Percentiles rank a stretch among this genome's conserved stretches.
Conservation (phyloP, 108 stramenopile species). For the Phaeodactylum tricornutum region DNA sequence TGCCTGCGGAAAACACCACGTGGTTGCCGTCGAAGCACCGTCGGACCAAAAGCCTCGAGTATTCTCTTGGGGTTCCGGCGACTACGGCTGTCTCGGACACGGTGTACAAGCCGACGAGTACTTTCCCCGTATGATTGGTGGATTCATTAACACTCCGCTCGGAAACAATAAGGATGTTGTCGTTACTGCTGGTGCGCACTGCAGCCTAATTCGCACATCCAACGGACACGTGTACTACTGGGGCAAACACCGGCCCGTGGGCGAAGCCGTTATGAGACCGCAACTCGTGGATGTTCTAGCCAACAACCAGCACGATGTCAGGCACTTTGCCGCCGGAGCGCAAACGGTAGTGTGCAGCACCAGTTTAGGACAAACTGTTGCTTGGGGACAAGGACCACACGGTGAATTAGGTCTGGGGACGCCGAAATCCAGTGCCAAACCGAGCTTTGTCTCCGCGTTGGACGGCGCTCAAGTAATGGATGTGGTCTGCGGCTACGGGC, state of each 20-base stretch:
- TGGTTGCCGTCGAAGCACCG: slow-evolving; percentile 69
- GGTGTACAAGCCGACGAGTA: slow-evolving; percentile 76
- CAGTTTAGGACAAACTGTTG: slow-evolving; percentile 59
- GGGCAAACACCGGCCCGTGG: slow-evolving; percentile 59
- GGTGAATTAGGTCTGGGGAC: slow-evolving; percentile 72
- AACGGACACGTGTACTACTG: slow-evolving; percentile 83
- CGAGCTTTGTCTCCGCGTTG: slow-evolving; percentile 63
- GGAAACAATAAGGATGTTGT: slow-evolving; percentile 25
- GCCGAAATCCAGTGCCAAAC: slow-evolving; percentile 62
- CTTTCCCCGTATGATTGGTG: slow-evolving; percentile 49
- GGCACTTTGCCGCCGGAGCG: slow-evolving; percentile 45
- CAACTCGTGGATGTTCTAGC: slow-evolving; percentile 68
- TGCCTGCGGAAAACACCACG: slow-evolving; percentile 76
- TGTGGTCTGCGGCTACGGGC: slow-evolving; percentile 76
- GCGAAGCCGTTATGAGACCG: slow-evolving; percentile 80
- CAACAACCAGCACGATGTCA: slow-evolving; percentile 74
- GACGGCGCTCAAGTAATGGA: slow-evolving; percentile 36
- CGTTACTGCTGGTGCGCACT: slow-evolving; percentile 51
- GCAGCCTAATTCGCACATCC: slow-evolving; percentile 50
- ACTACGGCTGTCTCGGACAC: slow-evolving; percentile 84
- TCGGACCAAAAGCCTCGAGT: slow-evolving; percentile 13
- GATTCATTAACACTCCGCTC: slow-evolving; percentile 26
- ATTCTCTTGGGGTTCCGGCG: slow-evolving; percentile 76
- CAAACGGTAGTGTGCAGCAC: slow-evolving; percentile 62
- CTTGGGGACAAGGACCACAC: slow-evolving; percentile 71